Percentiles rank a stretch among this genome's conserved stretches.
These are phyloP conservation scores for Xylaria castorea DNA, from an alignment of 495 filamentous ascomycete genomes.

Conservation along the genomic window DNA sequence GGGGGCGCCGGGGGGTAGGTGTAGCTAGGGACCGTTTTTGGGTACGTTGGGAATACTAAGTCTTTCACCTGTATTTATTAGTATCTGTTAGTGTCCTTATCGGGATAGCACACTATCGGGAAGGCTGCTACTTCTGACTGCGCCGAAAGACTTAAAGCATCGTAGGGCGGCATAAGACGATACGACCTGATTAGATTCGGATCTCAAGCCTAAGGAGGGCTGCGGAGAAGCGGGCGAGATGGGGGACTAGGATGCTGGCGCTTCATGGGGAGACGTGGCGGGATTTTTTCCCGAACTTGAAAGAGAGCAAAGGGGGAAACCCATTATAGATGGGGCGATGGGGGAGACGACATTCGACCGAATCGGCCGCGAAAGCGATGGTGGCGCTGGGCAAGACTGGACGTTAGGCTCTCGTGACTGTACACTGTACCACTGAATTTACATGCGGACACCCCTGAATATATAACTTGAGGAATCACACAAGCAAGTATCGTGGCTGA, in stretches of 20 bases:
- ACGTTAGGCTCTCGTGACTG: background rate
- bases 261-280: conserved; percentile 32
- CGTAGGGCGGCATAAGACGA: background rate
- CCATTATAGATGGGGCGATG: background rate
- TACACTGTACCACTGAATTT: background rate
- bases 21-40: background rate
- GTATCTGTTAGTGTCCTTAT: background rate
- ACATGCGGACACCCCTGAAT: background rate
- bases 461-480: background rate
- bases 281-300: conserved; percentile 15
- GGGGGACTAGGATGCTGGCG: conserved; percentile 30
- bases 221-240: conserved; percentile 25
- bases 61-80: background rate
- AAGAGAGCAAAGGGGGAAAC: background rate
- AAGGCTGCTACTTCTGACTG: background rate
- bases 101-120: background rate
- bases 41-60: background rate
- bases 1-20: background rate
- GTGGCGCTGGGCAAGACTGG: background rate
- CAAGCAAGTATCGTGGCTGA: background rate
- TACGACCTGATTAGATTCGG: background rate
- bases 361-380: no score
- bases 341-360: background rate
- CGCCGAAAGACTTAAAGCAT: background rate
- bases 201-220: background rate